phyloP scores from a whole-genome alignment of 1,284 basidiomycete species.

The Athelia psychrophila region DNA sequence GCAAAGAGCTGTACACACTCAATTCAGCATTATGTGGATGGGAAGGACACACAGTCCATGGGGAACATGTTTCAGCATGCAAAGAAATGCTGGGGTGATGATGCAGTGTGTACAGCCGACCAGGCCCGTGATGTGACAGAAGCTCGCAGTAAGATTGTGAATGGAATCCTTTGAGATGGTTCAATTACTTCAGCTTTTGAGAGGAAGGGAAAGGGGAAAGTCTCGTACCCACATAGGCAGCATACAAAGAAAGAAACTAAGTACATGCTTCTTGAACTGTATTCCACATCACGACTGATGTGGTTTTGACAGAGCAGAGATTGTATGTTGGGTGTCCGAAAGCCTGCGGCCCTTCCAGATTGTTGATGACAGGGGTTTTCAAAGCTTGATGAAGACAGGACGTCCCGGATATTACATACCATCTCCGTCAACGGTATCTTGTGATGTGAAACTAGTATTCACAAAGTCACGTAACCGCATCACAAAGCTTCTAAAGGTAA shows the following conservation, averaged over 20 bases:
- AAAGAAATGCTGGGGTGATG: constrained; percentile 24
- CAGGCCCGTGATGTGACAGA: background rate
- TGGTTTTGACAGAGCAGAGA: constrained; percentile 16
- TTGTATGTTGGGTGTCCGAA: constrained; percentile 27
- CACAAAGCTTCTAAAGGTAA: constrained; percentile 5
- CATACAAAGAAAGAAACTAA: constrained; percentile 17
- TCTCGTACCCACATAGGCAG: constrained; percentile 20
- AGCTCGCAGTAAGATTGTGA: constrained; percentile 5
- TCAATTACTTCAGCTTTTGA: constrained; percentile 16
- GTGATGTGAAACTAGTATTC: constrained; percentile 9
- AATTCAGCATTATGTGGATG: constrained; percentile 16
- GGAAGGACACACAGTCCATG: constrained; percentile 17
- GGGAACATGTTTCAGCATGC: constrained; percentile 23
- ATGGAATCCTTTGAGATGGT: constrained; percentile 6
- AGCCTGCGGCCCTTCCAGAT: constrained; percentile 11
- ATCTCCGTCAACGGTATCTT: constrained; percentile 8
- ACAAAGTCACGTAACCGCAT: constrained; percentile 1
- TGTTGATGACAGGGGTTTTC: constrained; percentile 10
- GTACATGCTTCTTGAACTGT: constrained; percentile 9
- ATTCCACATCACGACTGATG: background rate
- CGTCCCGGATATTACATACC: constrained; percentile 12
- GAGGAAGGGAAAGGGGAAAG: constrained; percentile 17
- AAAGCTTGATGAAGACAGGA: constrained; percentile 7
- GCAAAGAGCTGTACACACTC: constrained; percentile 20
- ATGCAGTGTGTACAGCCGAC: constrained; percentile 6